Percentiles rank a stretch among this genome's conserved stretches.
These are phyloP conservation scores for Triangularia setosa DNA, from an alignment of 2,329 filamentous ascomycete species.

Conservation along the genomic window DNA sequence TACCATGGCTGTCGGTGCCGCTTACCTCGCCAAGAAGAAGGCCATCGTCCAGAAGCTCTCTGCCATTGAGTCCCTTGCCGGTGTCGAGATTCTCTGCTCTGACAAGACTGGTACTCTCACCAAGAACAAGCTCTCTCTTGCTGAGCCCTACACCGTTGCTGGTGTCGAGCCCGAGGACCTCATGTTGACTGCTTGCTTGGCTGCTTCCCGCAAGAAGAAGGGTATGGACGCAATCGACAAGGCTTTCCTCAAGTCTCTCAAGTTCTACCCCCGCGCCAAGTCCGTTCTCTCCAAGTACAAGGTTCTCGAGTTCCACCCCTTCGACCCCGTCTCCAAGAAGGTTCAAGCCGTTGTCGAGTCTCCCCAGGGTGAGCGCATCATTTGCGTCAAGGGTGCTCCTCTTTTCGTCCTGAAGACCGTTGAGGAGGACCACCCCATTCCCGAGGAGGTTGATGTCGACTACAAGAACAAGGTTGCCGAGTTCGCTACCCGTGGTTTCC, in stretches of 20 bases:
- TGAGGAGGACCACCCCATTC: constrained; percentile 77
- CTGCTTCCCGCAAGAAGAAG: constrained; percentile 91
- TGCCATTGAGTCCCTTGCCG: constrained; percentile 86
- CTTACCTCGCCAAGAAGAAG: constrained; percentile 87
- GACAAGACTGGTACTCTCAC: constrained; percentile 93
- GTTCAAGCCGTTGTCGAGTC: constrained; percentile 80
- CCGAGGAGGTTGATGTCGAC: constrained; percentile 70
- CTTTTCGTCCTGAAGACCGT: constrained; percentile 84
- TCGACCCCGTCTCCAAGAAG: constrained; percentile 93
- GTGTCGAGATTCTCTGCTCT: constrained; percentile 90
- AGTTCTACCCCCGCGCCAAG: constrained; percentile 80
- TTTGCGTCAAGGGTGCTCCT: constrained; percentile 87
- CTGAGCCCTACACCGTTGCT: constrained; percentile 77
- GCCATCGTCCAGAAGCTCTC: constrained; percentile 91
- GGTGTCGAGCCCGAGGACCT: constrained; percentile 84
- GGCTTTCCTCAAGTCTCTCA: constrained; percentile 84
- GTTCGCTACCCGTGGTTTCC: constrained; percentile 89
- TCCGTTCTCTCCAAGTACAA: constrained; percentile 76
- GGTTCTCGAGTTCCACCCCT: constrained; percentile 79
- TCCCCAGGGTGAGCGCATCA: constrained; percentile 76
- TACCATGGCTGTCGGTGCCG: constrained; percentile 90
- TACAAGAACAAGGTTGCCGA: constrained; percentile 93
- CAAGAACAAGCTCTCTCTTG: constrained; percentile 87
- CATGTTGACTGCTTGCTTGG: constrained; percentile 87
- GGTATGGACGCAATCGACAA: constrained; percentile 94